phyloP scores from a whole-genome alignment of 768 basidiomycete genomes.

The Tricholoma sp. region DNA sequence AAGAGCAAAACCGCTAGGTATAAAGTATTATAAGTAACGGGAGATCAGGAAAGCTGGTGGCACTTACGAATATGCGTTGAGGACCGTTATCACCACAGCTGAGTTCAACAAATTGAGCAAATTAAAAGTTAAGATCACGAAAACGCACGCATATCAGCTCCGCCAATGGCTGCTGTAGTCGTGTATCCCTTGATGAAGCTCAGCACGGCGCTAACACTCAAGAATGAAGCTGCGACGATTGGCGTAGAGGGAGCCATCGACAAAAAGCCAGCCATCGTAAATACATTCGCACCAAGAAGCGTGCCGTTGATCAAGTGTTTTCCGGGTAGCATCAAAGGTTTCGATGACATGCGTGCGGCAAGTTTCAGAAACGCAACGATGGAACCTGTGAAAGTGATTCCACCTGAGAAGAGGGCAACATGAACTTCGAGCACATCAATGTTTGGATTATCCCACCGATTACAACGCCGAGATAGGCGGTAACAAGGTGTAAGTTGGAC shows the following conservation, averaged over 20 bases:
- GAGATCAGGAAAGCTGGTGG: not conserved
- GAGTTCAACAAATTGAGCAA: constrained; percentile 6
- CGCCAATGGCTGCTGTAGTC: constrained; percentile 87
- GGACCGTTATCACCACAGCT: constrained; percentile 88
- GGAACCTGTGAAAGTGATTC: constrained; percentile 86
- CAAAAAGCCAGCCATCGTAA: constrained; percentile 76
- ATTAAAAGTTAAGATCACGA: not conserved
- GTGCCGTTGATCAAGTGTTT: constrained; percentile 71
- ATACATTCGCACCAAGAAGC: constrained; percentile 66
- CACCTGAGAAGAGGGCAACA: constrained; percentile 35
- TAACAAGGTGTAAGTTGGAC: constrained; percentile 69
- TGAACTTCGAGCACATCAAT: constrained; percentile 2
- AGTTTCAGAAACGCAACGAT: constrained; percentile 88
- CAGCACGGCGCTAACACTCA: constrained; percentile 65
- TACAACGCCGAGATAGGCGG: constrained; percentile 81
- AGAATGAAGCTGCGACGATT: constrained; percentile 69
- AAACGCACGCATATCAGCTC: constrained; percentile 86
- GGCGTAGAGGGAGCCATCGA: constrained; percentile 66
- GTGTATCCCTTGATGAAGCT: constrained; percentile 87
- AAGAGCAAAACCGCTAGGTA: constrained; percentile 67
- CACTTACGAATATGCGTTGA: constrained; percentile 78
- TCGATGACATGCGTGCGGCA: constrained; percentile 75
- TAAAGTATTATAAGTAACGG: not conserved
- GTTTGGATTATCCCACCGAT: constrained; percentile 49
- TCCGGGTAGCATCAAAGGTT: constrained; percentile 66